Conservation (phyloP, 2,329 filamentous ascomycete species). For the Rhexocercosporidium sp. region DNA sequence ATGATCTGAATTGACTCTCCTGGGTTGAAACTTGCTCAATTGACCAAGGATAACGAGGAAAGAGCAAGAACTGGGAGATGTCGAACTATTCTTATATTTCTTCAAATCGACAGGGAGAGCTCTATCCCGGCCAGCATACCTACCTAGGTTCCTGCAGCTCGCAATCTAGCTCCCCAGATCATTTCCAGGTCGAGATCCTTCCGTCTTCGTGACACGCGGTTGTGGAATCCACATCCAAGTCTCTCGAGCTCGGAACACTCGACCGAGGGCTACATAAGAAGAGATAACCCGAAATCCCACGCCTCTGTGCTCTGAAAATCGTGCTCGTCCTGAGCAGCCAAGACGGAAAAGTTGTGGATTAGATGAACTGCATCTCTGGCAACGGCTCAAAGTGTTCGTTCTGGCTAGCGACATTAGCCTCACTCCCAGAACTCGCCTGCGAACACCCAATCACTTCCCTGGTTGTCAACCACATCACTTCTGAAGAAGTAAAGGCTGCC, state of each 20-base stretch:
- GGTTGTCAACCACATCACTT: not conserved
- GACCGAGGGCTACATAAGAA: not conserved
- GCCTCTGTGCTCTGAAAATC: not conserved
- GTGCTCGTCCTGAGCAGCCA: not conserved
- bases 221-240: not conserved
- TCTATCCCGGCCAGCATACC: not conserved
- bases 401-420: not conserved
- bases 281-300: not conserved
- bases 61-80: not conserved
- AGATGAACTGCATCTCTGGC: slow-evolving; percentile 2
- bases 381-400: not conserved
- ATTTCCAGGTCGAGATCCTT: slow-evolving; percentile 1
- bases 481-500: not conserved
- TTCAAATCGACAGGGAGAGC: not conserved
- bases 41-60: not conserved
- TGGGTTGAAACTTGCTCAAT: not conserved
- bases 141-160: slow-evolving; percentile 7
- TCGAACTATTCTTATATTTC: not conserved
- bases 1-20: not conserved
- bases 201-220: slow-evolving; percentile 3
- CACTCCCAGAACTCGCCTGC: not conserved
- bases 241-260: not conserved
- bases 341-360: slow-evolving; percentile 2
- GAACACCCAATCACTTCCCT: not conserved
- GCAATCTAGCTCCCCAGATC: not conserved